These are phyloP conservation scores for Syncephalastrum sp. DNA, from an alignment of 371 early-diverging fungal species.

Conservation along the genomic window DNA sequence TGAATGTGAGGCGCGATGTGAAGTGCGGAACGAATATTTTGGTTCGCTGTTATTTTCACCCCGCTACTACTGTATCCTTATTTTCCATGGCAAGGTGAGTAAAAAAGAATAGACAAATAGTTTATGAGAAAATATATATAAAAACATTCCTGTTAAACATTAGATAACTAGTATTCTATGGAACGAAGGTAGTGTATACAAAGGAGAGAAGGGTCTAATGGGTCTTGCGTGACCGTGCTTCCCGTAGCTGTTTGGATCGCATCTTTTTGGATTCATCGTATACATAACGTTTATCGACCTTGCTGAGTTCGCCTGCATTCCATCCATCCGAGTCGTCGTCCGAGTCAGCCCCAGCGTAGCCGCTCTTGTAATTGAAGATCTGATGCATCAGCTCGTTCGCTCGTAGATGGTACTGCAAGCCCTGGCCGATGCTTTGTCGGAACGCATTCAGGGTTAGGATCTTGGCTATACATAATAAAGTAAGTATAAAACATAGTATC, in stretches of 20 bases:
- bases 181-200: no score
- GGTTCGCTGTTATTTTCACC: no score
- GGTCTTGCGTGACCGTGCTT: conserved; percentile 19
- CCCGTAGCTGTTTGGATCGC: conserved; percentile 32
- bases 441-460: conserved; percentile 31
- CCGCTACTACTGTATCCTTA: no score
- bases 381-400: conserved; percentile 28
- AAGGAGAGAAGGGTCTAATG: background rate
- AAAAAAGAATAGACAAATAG: no score
- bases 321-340: conserved; percentile 17
- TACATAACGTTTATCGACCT: conserved; percentile 33
- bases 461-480: conserved; percentile 18
- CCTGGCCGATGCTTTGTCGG: conserved; percentile 34
- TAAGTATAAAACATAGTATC: background rate
- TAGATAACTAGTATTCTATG: no score
- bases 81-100: no score
- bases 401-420: conserved; percentile 35
- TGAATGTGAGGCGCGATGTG: background rate
- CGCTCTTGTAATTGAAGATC: conserved; percentile 27
- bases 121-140: no score
- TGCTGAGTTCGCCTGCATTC: conserved; percentile 14
- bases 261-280: conserved; percentile 36
- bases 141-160: no score
- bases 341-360: conserved; percentile 22
- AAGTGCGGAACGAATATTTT: no score